Base-by-base conservation (phyloP, 371 early-diverging fungal species). In the Mortierella polycephala region DNA sequence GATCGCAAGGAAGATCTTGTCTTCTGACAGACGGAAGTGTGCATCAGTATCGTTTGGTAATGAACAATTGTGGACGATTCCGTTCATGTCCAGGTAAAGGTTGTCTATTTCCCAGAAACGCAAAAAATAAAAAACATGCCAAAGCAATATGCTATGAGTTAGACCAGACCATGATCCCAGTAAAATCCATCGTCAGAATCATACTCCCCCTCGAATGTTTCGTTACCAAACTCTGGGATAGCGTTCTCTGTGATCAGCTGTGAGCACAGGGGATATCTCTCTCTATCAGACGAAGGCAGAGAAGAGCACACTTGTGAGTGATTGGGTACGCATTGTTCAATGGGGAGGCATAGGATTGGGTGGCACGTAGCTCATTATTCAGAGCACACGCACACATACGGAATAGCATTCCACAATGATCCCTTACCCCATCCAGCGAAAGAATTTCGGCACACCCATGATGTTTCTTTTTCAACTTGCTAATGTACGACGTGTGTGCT, bases 31-130 rank as follows among this genome's bases (percentile, higher is more conserved):
- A 53, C 92, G 85, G 51, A 88, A 89, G 58, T 91, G 90, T 1
- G 88, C 89, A 79, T 87, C 90, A 58, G 92, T 92, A 70, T 93
- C 93, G 76, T 98, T 96, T 41, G 97, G 96, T 77, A 99, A 96
- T 47, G 96, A 95, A 83, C 99, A 99, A 59, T 97, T 96, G 84
- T 99, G 99, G 75, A 99, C 94, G 79, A 99, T 98, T 60, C 99
- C 99, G 85, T 99, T 99, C 96, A 99, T 98, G 76, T 99, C 99
- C 75, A 99, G 84, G 74, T 99, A 99, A 62, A 99, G 86, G 83
- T 96, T 97, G 75, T 94, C 90, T 90, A 77, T n/a, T 44, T 3
- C 14, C 16, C 16, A 12, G 14, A 41, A 14, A 41, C n/a, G 52
- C 10, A 20, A 20, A 60, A 30, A 23, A 57, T n/a, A 41, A 42